phyloP scores from a whole-genome alignment of 2,329 filamentous ascomycete species.

The Penicillium sp. region DNA sequence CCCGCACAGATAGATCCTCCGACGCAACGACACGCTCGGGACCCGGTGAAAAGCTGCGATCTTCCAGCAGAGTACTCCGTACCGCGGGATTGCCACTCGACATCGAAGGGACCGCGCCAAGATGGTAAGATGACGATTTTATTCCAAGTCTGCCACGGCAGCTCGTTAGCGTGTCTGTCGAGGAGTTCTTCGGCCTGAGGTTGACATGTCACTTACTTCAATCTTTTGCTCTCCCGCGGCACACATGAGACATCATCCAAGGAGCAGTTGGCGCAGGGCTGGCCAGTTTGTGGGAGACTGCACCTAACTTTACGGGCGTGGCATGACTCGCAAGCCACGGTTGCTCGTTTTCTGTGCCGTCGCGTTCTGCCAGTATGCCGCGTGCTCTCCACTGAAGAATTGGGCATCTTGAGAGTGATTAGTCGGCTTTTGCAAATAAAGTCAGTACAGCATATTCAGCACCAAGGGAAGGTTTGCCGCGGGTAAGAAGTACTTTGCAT shows the following conservation, averaged over 20 bases:
- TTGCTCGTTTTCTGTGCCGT: neutral
- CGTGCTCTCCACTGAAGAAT: neutral
- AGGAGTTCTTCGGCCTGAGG: neutral
- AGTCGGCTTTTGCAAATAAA: neutral
- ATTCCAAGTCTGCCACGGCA: neutral
- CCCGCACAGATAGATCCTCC: neutral
- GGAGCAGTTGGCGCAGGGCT: conserved; percentile 10
- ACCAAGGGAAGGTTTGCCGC: neutral
- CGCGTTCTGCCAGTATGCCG: neutral
- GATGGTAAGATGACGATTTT: neutral
- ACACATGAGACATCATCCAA: neutral
- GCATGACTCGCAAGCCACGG: conserved; percentile 6
- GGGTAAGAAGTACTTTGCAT: neutral
- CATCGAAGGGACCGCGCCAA: neutral
- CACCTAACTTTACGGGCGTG: conserved; percentile 10
- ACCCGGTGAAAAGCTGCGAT: neutral
- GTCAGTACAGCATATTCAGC: neutral
- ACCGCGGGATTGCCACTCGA: neutral
- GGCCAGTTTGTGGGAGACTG: conserved; percentile 5
- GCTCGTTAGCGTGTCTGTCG: neutral
- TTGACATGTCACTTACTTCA: neutral
- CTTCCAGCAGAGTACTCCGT: neutral
- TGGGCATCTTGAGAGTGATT: neutral
- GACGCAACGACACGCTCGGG: neutral
- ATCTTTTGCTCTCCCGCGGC: conserved; percentile 2